Evolutionary conservation across 108 stramenopile genomes (phyloP), one percentile per base, ranked within the genome.

Genomic region (Cyclotella distinguenda): DNA sequence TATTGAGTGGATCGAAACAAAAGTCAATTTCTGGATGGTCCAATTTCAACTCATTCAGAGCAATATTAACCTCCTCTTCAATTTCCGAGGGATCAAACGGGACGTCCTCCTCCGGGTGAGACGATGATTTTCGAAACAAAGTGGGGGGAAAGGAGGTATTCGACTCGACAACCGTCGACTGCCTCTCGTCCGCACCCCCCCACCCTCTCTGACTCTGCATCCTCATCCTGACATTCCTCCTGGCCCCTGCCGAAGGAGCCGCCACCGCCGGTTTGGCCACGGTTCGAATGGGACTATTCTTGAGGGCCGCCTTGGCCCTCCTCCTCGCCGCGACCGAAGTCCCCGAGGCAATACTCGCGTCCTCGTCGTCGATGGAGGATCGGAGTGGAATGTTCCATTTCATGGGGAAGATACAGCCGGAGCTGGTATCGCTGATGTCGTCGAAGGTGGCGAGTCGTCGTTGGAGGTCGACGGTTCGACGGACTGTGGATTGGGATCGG

Each of bases 41-140:
- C 26, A 77, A 67, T 27, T 78, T 81, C 40, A 93, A 62, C 22
- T 84, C 88, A 44, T 78, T 64, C 72, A 93, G 72, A 39, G 91
- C 88, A 11, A 77, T 60, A 60, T 78, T 82, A 12, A 93, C 86
- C 61, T 89, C 86, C 22, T 76, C 57, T 40, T 93, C 84, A 8
- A 93, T 72, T 53, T 83, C 61, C 5, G 68, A 64, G 16, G 74
- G 66, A 50, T 87, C 83, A 19, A 90, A 44, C 46, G 83, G 81
- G 72, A 87, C 86, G n/a, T n/a, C n/a, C n/a, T n/a, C n/a, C n/a
- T n/a, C n/a, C n/a, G n/a, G n/a, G n/a, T n/a, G n/a, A 44, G 59
- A 60, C 22, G 59, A 31, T 30, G 25, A 27, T 52, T 52, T 26
- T 45, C 45, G 42, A 1, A 5, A 4, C 3, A 23, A 43, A 30